phyloP scores from a whole-genome alignment of 2,329 filamentous ascomycete species.

The Paecilomyces niveus region DNA sequence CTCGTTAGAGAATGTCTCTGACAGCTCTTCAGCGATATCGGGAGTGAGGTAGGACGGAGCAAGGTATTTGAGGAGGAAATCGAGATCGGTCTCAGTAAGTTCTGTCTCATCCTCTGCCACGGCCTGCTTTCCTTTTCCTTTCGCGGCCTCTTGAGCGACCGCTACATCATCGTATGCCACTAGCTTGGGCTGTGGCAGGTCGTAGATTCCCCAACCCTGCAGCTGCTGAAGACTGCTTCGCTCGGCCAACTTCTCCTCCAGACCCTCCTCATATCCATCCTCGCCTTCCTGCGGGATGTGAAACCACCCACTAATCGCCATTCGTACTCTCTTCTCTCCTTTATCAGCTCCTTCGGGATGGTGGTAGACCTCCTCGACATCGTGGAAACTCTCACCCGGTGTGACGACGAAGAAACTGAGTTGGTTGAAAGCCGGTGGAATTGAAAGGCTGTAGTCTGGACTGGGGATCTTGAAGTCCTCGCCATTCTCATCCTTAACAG shows the following conservation, averaged over 20 bases:
- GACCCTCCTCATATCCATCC: slow-evolving; percentile 79
- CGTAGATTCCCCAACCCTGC: slow-evolving; percentile 86
- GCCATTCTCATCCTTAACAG: slow-evolving; percentile 60
- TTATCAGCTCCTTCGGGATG: slow-evolving; percentile 43
- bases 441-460: slow-evolving; percentile 70
- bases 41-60: slow-evolving; percentile 85
- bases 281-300: slow-evolving; percentile 95
- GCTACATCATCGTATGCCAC: slow-evolving; percentile 38
- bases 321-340: slow-evolving; percentile 61
- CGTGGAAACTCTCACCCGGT: slow-evolving; percentile 97
- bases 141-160: slow-evolving; percentile 22
- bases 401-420: slow-evolving; percentile 97
- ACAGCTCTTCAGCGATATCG: slow-evolving; percentile 77
- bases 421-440: slow-evolving; percentile 95
- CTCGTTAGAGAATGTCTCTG: slow-evolving; percentile 70
- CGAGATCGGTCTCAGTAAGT: slow-evolving; percentile 72
- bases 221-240: slow-evolving; percentile 90
- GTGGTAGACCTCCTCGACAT: slow-evolving; percentile 95
- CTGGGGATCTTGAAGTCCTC: slow-evolving; percentile 71
- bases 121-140: slow-evolving; percentile 32
- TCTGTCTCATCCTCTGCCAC: slow-evolving; percentile 47
- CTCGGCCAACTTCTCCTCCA: slow-evolving; percentile 80
- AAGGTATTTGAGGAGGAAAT: slow-evolving; percentile 86
- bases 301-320: slow-evolving; percentile 99
- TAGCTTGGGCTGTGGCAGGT: slow-evolving; percentile 63